Percentiles rank a stretch among this genome's conserved stretches.
Evolutionary conservation across 2,329 filamentous ascomycete genomes (phyloP).

Genomic region (Colletotrichum liriopes): DNA sequence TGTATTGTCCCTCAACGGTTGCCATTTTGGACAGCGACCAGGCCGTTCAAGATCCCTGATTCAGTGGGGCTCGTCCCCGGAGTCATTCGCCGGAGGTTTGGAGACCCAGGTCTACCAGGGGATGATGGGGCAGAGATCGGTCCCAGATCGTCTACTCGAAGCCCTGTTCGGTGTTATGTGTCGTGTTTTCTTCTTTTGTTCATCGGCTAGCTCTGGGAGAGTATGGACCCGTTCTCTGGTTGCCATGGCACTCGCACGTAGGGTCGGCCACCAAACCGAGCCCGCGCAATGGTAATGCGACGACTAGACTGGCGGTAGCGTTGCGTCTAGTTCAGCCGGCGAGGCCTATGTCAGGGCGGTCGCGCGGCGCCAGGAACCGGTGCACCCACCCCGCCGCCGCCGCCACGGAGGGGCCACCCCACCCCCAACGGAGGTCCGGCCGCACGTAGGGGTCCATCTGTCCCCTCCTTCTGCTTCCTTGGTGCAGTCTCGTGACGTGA

Average conservation of each 20-base stretch:
- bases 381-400: slow-evolving; percentile 12
- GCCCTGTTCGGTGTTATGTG: slow-evolving; percentile 1
- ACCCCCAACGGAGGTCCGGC: slow-evolving; percentile 42
- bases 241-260: slow-evolving; percentile 24
- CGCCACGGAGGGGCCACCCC: slow-evolving; percentile 13
- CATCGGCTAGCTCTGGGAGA: not conserved
- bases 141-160: not conserved
- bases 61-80: slow-evolving; percentile 9
- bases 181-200: not conserved
- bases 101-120: not conserved
- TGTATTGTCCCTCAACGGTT: not conserved
- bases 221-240: not conserved
- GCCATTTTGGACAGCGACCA: not conserved
- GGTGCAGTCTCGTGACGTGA: slow-evolving; percentile 12
- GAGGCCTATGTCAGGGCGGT: slow-evolving; percentile 31
- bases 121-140: not conserved
- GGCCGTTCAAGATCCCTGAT: not conserved
- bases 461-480: not conserved
- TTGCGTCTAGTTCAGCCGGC: slow-evolving; percentile 22
- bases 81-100: slow-evolving; percentile 27
- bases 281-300: slow-evolving; percentile 7
- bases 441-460: slow-evolving; percentile 1
- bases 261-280: not conserved
- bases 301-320: slow-evolving; percentile 24
- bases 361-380: slow-evolving; percentile 40